Percentiles rank a stretch among this genome's conserved stretches.
Conservation (phyloP, 768 basidiomycete genomes). For the Leucosporidium yakuticum region DNA sequence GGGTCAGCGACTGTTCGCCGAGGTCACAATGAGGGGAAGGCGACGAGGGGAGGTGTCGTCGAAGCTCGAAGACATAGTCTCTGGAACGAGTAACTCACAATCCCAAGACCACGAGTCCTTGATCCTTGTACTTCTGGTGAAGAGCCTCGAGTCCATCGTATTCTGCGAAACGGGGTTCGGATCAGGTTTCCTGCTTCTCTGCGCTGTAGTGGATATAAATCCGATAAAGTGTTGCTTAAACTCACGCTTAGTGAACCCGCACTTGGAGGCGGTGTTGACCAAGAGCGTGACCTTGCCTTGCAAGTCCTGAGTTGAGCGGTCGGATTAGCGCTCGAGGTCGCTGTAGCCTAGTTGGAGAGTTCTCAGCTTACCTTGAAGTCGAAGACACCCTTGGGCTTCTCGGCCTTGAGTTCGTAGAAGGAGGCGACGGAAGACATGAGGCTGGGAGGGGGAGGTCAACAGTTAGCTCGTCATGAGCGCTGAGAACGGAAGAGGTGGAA, state of each 20-base stretch:
- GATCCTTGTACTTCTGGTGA: conserved; percentile 72
- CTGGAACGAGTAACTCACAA: not conserved
- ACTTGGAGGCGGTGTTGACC: conserved; percentile 45
- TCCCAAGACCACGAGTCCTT: conserved; percentile 70
- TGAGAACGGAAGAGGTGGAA: too few species aligned
- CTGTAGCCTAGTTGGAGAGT: not conserved
- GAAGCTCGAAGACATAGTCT: not conserved
- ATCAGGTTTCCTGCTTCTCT: not conserved
- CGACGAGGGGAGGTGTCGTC: not conserved
- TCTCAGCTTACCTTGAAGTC: conserved; percentile 10
- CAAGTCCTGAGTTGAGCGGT: conserved; percentile 11
- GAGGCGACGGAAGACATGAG: conserved; percentile 14
- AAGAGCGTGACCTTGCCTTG: conserved; percentile 46
- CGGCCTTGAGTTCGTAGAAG: conserved; percentile 28
- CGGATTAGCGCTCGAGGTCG: not conserved
- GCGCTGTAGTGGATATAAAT: too few species aligned
- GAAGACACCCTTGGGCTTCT: conserved; percentile 25
- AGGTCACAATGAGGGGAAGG: too few species aligned
- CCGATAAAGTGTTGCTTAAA: too few species aligned
- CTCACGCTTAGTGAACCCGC: conserved; percentile 39
- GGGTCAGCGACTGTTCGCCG: not conserved
- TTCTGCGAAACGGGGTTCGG: conserved; percentile 1
- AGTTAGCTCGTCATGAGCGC: too few species aligned
- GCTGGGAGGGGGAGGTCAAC: too few species aligned
- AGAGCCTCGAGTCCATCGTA: conserved; percentile 65